Evolutionary conservation across 257 asterid species (phyloP).

Genomic region (Nicotiana tomentosiformis): DNA sequence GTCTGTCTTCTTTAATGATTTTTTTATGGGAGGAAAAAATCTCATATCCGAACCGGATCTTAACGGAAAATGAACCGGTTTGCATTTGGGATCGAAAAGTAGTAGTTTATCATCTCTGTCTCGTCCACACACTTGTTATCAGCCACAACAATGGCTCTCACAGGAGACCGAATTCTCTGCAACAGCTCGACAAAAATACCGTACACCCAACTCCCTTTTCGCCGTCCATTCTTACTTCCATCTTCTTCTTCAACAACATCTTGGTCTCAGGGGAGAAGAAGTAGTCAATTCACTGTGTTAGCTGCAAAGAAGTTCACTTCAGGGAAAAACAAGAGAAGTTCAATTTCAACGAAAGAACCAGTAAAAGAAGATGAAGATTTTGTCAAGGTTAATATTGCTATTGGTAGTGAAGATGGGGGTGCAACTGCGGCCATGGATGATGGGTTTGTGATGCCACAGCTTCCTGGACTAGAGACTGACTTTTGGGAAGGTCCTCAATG

Average conservation of each 20-base stretch:
- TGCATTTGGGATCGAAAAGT: not conserved
- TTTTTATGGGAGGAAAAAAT: not conserved
- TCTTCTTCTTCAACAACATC: slow-evolving; percentile 14
- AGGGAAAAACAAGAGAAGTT: slow-evolving; percentile 64
- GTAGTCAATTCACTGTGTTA: slow-evolving; percentile 37
- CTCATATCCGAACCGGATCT: not conserved
- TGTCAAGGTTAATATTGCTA: slow-evolving; percentile 5
- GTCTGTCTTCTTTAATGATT: too few species aligned
- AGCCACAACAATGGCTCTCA: slow-evolving; percentile 60
- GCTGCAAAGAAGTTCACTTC: slow-evolving; percentile 63
- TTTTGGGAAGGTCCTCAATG: slow-evolving; percentile 93
- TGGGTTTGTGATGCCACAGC: slow-evolving; percentile 65
- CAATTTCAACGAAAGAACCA: slow-evolving; percentile 45
- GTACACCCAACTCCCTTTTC: slow-evolving; percentile 21
- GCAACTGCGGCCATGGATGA: slow-evolving; percentile 29
- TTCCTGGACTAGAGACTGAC: slow-evolving; percentile 65
- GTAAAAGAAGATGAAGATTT: slow-evolving; percentile 22
- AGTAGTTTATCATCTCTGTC: not conserved
- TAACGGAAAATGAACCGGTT: not conserved
- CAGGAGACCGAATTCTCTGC: slow-evolving; percentile 49
- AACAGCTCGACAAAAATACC: slow-evolving; percentile 27
- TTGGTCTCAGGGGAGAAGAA: slow-evolving; percentile 29
- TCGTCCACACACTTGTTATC: slow-evolving; percentile 10
- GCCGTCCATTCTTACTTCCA: slow-evolving; percentile 24
- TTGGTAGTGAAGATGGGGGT: not conserved